Evolutionary conservation across 768 basidiomycete species (phyloP).

Genomic region (Boletus huronensis): DNA sequence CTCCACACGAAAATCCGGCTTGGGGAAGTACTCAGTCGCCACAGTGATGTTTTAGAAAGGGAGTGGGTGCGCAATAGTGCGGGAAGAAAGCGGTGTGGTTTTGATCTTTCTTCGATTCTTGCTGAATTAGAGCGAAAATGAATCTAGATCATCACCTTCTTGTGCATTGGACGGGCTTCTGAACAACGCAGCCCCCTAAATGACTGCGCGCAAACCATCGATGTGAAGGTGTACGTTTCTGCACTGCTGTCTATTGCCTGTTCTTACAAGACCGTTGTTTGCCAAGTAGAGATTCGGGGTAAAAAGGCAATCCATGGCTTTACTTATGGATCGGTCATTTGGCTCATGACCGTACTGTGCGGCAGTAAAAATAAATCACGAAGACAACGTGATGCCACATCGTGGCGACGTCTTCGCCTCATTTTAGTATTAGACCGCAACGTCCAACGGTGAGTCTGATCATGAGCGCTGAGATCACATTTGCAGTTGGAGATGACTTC

Average conservation of each 20-base stretch:
- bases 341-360: neutral
- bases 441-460: neutral
- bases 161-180: neutral
- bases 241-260: neutral
- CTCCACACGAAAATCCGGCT: neutral
- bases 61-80: too few species aligned
- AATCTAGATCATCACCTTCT: neutral
- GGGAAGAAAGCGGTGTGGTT: neutral
- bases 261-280: neutral
- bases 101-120: neutral
- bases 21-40: neutral
- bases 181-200: neutral
- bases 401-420: neutral
- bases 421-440: neutral
- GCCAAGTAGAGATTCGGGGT: neutral
- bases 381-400: neutral
- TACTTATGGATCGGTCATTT: neutral
- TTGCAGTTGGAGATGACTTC: neutral
- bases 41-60: neutral
- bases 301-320: neutral
- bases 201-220: neutral
- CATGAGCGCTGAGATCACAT: neutral
- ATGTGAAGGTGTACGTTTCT: neutral
- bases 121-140: neutral
- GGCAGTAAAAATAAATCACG: neutral